A percentile compares a stretch with the other conserved stretches of the same genome.
These are phyloP conservation scores for Podospora australis DNA, from an alignment of 495 filamentous ascomycete genomes.

Conservation along the genomic window DNA sequence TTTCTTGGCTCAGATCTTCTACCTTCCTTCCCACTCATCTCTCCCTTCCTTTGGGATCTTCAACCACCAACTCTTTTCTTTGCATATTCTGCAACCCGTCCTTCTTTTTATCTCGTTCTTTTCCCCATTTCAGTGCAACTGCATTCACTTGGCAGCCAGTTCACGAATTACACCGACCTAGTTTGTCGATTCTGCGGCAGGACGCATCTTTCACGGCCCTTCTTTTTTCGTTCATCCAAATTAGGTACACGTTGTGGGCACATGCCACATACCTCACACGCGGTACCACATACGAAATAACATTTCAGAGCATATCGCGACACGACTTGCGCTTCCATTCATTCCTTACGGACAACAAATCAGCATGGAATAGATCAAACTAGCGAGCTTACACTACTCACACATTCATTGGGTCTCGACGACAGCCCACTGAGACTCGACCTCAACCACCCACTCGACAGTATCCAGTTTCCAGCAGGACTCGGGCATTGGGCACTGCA, in stretches of 20 bases:
- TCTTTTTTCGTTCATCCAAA: background rate
- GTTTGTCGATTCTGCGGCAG: background rate
- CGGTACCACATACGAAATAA: too few relatives aligned
- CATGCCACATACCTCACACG: too few relatives aligned
- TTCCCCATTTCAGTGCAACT: background rate
- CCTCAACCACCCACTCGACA: background rate
- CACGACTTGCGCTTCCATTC: too few relatives aligned
- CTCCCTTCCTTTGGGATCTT: too few relatives aligned
- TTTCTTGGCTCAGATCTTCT: background rate
- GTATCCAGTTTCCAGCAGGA: background rate
- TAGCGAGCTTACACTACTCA: too few relatives aligned
- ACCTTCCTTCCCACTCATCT: background rate
- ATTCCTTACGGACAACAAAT: too few relatives aligned
- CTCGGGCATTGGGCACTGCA: background rate
- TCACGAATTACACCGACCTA: background rate
- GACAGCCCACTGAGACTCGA: background rate
- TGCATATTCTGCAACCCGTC: too few relatives aligned
- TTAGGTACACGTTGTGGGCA: background rate
- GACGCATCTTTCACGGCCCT: background rate
- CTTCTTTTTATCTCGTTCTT: too few relatives aligned
- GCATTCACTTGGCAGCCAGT: background rate
- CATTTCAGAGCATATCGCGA: too few relatives aligned
- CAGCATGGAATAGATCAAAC: too few relatives aligned
- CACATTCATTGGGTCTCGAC: conserved; percentile 2
- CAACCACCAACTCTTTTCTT: too few relatives aligned